Conservation (phyloP, 495 filamentous ascomycete species). For the Penicillium coprophilum region DNA sequence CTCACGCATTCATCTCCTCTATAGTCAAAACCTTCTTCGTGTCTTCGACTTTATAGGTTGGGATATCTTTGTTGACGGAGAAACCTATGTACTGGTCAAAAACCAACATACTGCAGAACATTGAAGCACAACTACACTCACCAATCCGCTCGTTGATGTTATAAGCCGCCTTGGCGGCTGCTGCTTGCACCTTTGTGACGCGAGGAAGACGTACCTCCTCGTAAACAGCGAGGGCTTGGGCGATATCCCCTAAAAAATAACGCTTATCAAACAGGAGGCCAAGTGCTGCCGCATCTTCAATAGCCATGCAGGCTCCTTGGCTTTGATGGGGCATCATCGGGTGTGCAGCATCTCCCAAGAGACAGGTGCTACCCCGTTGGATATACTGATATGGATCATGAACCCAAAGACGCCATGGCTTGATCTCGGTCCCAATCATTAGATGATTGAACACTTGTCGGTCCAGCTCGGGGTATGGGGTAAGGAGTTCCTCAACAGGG, state of each 20-base stretch:
- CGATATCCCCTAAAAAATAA: constrained; percentile 44
- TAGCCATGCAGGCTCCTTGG: constrained; percentile 52
- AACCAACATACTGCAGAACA: not conserved
- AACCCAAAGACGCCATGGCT: constrained; percentile 51
- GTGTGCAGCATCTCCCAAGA: constrained; percentile 43
- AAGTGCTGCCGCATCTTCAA: constrained; percentile 51
- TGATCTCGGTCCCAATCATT: constrained; percentile 44
- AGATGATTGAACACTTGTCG: constrained; percentile 40
- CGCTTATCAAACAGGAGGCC: constrained; percentile 46
- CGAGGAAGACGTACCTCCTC: constrained; percentile 46
- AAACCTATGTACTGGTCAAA: constrained; percentile 32
- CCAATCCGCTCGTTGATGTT: constrained; percentile 54
- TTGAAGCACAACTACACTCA: constrained; percentile 16
- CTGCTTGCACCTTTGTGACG: constrained; percentile 44
- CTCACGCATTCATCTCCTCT: constrained; percentile 54
- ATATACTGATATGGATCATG: constrained; percentile 48
- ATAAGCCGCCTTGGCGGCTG: constrained; percentile 46
- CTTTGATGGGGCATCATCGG: constrained; percentile 56
- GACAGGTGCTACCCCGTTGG: constrained; percentile 32
- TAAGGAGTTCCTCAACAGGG: constrained; percentile 43
- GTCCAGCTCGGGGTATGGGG: constrained; percentile 47
- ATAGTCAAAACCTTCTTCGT: constrained; percentile 51
- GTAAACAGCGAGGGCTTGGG: constrained; percentile 40
- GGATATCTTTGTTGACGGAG: constrained; percentile 43
- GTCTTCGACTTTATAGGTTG: constrained; percentile 48